These are phyloP conservation scores for Tulasnella sp. DNA, from an alignment of 768 basidiomycete genomes.

Conservation along the genomic window DNA sequence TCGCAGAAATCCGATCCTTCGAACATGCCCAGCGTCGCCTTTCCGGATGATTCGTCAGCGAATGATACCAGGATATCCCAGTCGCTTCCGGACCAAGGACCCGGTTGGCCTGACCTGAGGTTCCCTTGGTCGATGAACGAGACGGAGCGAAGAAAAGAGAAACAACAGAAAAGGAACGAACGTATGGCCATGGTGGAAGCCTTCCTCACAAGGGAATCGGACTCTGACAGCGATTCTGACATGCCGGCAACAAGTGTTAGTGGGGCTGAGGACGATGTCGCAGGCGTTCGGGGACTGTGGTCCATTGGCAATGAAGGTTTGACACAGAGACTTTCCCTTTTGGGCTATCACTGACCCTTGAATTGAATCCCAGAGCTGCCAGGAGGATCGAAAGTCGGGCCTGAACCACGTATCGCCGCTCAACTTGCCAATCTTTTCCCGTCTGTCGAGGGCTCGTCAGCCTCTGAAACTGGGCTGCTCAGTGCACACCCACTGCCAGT, in stretches of 20 bases:
- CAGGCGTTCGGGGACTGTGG: conserved; percentile 13
- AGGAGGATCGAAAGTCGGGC: background rate
- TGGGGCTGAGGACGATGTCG: conserved; percentile 1
- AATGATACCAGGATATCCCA: conserved; percentile 66
- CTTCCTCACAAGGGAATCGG: conserved; percentile 75
- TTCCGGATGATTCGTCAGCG: background rate
- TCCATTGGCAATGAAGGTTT: conserved; percentile 15
- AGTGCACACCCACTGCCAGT: conserved; percentile 40
- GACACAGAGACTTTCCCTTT: background rate
- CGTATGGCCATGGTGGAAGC: conserved; percentile 66
- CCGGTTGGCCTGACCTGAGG: conserved; percentile 77
- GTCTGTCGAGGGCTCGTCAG: conserved; percentile 44
- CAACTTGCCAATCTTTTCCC: conserved; percentile 32
- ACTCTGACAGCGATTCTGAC: conserved; percentile 42
- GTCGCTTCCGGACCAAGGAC: conserved; percentile 66
- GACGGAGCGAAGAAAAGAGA: conserved; percentile 57
- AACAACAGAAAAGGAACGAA: conserved; percentile 61
- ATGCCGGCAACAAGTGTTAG: conserved; percentile 45
- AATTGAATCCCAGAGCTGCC: background rate
- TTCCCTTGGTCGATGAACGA: conserved; percentile 76
- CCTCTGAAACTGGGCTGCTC: conserved; percentile 37
- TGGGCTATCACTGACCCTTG: background rate
- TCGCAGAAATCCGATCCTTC: conserved; percentile 5
- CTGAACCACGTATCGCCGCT: conserved; percentile 39
- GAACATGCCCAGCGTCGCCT: background rate